Percentiles rank a stretch among this genome's conserved stretches.
Conservation (phyloP, 495 filamentous ascomycete genomes). For the Usnea hakonensis region DNA sequence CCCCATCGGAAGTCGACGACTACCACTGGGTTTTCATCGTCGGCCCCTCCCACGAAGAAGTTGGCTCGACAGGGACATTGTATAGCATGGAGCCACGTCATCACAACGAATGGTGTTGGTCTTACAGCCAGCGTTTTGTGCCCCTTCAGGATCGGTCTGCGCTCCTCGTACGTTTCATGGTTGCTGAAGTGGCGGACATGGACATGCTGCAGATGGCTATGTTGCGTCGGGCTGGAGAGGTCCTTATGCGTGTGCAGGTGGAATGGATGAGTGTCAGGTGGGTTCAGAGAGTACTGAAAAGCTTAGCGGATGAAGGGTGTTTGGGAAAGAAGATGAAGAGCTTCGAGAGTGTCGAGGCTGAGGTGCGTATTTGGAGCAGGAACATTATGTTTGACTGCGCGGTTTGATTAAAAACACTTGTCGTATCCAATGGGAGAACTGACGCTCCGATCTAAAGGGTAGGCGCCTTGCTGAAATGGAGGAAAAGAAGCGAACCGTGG, state of each 20-base stretch:
- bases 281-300: not conserved
- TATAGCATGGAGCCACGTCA: not conserved
- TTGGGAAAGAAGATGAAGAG: not conserved
- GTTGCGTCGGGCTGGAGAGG: not conserved
- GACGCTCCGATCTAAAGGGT: not conserved
- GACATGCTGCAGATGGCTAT: not conserved
- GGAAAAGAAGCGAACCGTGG: too few species aligned
- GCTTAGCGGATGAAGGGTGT: not conserved
- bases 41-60: not conserved
- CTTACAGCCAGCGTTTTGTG: not conserved
- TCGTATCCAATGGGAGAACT: not conserved
- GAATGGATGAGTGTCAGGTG: not conserved
- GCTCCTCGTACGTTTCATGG: not conserved
- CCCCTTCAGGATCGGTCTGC: not conserved
- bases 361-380: not conserved
- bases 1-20: not conserved
- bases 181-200: not conserved
- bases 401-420: not conserved
- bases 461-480: not conserved
- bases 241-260: not conserved
- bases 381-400: not conserved
- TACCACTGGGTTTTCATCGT: constrained; percentile 2
- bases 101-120: not conserved
- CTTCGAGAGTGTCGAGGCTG: not conserved
- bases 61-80: not conserved